Evolutionary conservation across 2,329 filamentous ascomycete species (phyloP).

Genomic region (Trichoderma sp.): DNA sequence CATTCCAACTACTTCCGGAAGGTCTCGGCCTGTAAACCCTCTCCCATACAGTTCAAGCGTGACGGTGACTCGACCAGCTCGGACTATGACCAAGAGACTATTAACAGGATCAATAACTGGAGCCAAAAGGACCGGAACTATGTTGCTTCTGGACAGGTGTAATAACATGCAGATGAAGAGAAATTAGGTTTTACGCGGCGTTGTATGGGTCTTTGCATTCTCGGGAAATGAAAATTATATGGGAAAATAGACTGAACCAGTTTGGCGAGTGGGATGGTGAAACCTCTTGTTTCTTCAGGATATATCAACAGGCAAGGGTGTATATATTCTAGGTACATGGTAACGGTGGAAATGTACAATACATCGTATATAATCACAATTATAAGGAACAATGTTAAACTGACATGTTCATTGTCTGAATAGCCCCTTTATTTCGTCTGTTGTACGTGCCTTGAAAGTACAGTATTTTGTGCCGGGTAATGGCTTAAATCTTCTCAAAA

Average conservation of each 20-base stretch:
- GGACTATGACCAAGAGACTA: conserved; percentile 37
- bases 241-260: not conserved
- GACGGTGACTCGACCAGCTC: conserved; percentile 23
- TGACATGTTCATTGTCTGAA: not conserved
- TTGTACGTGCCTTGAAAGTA: not conserved
- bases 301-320: not conserved
- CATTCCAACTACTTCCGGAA: conserved; percentile 50
- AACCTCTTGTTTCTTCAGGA: not conserved
- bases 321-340: not conserved
- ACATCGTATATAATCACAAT: not conserved
- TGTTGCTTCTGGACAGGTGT: conserved; percentile 20
- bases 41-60: conserved; percentile 28
- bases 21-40: conserved; percentile 40
- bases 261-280: not conserved
- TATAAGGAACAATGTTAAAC: not conserved
- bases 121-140: conserved; percentile 35
- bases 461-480: not conserved
- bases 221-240: not conserved
- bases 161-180: not conserved
- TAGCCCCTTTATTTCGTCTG: not conserved
- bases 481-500: not conserved
- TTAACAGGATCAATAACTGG: conserved; percentile 37
- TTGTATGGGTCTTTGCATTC: not conserved
- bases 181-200: not conserved
- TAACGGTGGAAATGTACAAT: not conserved